Conservation (phyloP, 106 monocot genomes). For the Platanthera guangdongensis region DNA sequence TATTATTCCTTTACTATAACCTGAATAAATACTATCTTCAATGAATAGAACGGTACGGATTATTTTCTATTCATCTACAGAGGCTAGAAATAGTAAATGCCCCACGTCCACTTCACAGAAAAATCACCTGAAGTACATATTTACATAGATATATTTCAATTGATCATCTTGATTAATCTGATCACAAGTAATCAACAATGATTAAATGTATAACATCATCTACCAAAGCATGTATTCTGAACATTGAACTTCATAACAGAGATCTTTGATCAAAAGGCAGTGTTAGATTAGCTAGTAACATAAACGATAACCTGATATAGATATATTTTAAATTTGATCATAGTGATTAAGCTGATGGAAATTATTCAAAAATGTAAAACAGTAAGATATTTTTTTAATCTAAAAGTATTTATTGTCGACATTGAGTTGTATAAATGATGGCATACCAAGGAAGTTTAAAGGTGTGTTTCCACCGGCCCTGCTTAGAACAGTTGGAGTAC, state of each 20-base stretch:
- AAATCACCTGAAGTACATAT: not conserved
- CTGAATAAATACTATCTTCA: no score
- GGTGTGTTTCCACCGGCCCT: conserved; percentile 65
- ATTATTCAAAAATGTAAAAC: no score
- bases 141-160: not conserved
- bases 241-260: not conserved
- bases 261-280: not conserved
- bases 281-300: not conserved
- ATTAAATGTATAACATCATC: not conserved
- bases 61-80: no score
- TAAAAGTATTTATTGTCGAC: no score
- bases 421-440: not conserved
- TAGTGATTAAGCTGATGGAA: no score
- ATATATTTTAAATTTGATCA: no score
- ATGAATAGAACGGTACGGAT: no score
- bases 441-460: conserved; percentile 84
- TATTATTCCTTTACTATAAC: no score
- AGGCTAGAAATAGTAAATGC: not conserved
- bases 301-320: not conserved
- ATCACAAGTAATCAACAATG: not conserved
- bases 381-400: no score
- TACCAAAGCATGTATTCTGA: not conserved
- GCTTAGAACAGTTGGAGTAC: conserved; percentile 17
- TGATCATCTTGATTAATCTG: not conserved
- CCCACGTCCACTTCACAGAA: not conserved